These are phyloP conservation scores for Hortiboletus flavorubellus DNA, from an alignment of 768 basidiomycete genomes.

Conservation along the genomic window DNA sequence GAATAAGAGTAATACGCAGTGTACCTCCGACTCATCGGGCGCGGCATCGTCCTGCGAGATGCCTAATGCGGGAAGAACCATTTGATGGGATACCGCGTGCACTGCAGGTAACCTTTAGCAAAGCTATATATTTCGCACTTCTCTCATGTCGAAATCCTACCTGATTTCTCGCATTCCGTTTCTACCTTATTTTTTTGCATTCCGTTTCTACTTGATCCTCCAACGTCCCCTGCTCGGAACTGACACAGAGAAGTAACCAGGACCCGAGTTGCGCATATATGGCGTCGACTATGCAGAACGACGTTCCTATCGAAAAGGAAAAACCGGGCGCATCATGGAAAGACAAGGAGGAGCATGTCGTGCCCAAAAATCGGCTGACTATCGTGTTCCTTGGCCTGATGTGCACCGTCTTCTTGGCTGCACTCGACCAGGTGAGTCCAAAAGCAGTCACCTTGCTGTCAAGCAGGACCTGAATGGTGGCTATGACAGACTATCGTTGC, in stretches of 20 bases:
- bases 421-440: conserved; percentile 53
- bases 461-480: not conserved
- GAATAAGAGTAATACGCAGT: not conserved
- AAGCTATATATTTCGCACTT: not conserved
- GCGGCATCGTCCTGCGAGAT: not conserved
- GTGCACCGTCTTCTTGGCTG: conserved; percentile 37
- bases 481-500: conserved; percentile 58
- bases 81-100: not conserved
- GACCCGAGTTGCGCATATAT: not conserved
- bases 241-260: not conserved
- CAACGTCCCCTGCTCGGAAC: not conserved
- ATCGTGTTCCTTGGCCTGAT: conserved; percentile 30
- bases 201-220: not conserved
- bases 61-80: too few species aligned
- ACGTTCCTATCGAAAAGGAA: conserved; percentile 17
- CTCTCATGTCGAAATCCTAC: too few species aligned
- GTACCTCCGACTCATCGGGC: not conserved
- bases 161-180: not conserved
- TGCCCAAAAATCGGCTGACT: conserved; percentile 37
- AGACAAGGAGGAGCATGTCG: conserved; percentile 47
- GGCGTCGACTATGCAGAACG: not conserved
- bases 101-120: too few species aligned
- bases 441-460: not conserved
- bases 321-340: conserved; percentile 54
- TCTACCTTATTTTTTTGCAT: not conserved